Conservation (phyloP, 2,329 filamentous ascomycete genomes). For the Colletotrichum lupini region DNA sequence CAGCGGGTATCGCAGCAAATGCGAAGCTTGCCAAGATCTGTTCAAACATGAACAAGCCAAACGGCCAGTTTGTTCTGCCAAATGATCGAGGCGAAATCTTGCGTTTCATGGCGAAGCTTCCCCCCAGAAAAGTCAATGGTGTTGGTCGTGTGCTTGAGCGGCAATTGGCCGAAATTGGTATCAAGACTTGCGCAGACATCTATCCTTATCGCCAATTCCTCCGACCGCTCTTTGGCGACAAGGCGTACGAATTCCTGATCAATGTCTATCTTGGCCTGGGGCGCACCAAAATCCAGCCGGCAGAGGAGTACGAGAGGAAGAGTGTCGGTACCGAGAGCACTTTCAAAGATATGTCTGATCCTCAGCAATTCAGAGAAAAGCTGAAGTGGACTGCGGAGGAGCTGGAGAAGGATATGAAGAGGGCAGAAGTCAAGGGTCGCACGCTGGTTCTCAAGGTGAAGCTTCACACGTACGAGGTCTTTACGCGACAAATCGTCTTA, state of each 20-base stretch:
- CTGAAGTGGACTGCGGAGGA: conserved; percentile 85
- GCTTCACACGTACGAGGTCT: conserved; percentile 91
- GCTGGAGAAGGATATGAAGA: conserved; percentile 84
- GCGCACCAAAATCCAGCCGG: conserved; percentile 84
- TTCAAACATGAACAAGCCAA: conserved; percentile 95
- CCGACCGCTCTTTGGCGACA: conserved; percentile 86
- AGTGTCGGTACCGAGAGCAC: conserved; percentile 95
- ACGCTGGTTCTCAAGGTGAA: conserved; percentile 94
- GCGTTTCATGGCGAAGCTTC: conserved; percentile 84
- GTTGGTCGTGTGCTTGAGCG: conserved; percentile 94
- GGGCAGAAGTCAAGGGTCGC: conserved; percentile 86
- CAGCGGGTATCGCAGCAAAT: conserved; percentile 94
- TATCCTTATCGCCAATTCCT: conserved; percentile 80
- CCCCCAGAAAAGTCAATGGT: conserved; percentile 92
- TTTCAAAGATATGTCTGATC: conserved; percentile 82
- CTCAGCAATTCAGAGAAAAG: conserved; percentile 77
- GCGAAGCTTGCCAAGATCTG: conserved; percentile 94
- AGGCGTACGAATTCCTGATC: conserved; percentile 88
- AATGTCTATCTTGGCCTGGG: conserved; percentile 88
- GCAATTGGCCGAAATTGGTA: conserved; percentile 86
- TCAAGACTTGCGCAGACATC: conserved; percentile 90
- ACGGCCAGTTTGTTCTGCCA: conserved; percentile 85
- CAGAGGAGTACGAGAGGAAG: conserved; percentile 91
- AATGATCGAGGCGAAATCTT: conserved; percentile 81
- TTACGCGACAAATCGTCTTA: conserved; percentile 82